Conservation (phyloP, 1,139 yeast species). For the Pichia sp. region DNA sequence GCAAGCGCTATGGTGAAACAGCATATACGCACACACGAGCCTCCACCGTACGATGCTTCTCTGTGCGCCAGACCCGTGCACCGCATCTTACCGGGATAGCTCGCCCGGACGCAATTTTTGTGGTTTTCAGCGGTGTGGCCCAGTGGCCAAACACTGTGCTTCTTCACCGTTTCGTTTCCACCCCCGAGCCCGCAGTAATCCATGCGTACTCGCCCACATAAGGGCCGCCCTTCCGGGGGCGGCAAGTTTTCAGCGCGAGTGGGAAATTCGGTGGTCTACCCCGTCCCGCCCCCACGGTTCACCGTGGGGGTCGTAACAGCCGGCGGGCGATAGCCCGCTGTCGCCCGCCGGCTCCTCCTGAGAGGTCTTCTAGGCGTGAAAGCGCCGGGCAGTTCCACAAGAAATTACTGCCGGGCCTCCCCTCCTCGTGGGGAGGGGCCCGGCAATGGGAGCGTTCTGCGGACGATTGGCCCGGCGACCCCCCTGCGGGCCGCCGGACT, state of each 20-base stretch:
- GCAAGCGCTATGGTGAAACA: too few species aligned
- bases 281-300: conserved; percentile 38
- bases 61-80: neutral
- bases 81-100: neutral
- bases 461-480: conserved; percentile 54
- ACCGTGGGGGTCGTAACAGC: neutral
- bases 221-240: conserved; percentile 22
- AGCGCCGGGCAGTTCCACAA: conserved; percentile 74
- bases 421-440: neutral
- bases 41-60: too few species aligned
- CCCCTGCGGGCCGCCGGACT: conserved; percentile 31
- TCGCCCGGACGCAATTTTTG: neutral
- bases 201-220: conserved; percentile 67
- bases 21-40: too few species aligned
- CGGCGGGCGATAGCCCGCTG: conserved; percentile 36
- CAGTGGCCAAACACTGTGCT: conserved; percentile 9
- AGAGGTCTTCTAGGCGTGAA: conserved; percentile 64
- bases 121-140: conserved; percentile 14
- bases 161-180: neutral
- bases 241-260: conserved; percentile 43
- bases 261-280: conserved; percentile 83
- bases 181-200: conserved; percentile 32
- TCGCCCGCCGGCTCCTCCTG: conserved; percentile 54
- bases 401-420: conserved; percentile 37
- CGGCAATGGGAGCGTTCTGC: conserved; percentile 64